Evolutionary conservation across 306 rosid species (phyloP).

Genomic region (Senna tora): DNA sequence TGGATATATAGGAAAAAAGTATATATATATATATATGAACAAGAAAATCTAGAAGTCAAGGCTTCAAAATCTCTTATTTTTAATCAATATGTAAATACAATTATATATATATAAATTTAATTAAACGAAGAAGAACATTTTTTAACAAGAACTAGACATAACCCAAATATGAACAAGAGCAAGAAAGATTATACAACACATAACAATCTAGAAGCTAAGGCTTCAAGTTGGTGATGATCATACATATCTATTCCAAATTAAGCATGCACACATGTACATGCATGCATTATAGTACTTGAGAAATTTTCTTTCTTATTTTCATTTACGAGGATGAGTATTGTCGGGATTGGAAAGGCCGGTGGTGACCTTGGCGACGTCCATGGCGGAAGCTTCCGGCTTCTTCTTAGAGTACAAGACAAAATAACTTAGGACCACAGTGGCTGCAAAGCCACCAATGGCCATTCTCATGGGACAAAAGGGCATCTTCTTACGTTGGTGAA

Average conservation of each 20-base stretch:
- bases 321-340: slow-evolving; percentile 41
- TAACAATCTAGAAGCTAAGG: neutral
- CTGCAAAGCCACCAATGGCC: slow-evolving; percentile 65
- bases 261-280: neutral
- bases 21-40: no score
- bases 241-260: neutral
- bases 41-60: no score
- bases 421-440: slow-evolving; percentile 50
- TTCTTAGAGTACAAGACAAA: slow-evolving; percentile 59
- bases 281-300: neutral
- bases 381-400: slow-evolving; percentile 72
- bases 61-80: no score
- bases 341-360: slow-evolving; percentile 45
- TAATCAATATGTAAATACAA: neutral
- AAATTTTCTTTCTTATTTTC: neutral
- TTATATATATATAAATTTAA: neutral
- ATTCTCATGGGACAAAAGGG: slow-evolving; percentile 53
- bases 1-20: no score
- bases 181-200: neutral
- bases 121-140: neutral
- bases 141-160: neutral
- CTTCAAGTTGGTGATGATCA: slow-evolving; percentile 13
- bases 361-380: slow-evolving; percentile 67
- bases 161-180: neutral
- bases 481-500: slow-evolving; percentile 54